Evolutionary conservation across 1,139 yeast genomes (phyloP), one percentile per base, ranked within the genome.

Genomic region (Yamadazyma epiphylla): DNA sequence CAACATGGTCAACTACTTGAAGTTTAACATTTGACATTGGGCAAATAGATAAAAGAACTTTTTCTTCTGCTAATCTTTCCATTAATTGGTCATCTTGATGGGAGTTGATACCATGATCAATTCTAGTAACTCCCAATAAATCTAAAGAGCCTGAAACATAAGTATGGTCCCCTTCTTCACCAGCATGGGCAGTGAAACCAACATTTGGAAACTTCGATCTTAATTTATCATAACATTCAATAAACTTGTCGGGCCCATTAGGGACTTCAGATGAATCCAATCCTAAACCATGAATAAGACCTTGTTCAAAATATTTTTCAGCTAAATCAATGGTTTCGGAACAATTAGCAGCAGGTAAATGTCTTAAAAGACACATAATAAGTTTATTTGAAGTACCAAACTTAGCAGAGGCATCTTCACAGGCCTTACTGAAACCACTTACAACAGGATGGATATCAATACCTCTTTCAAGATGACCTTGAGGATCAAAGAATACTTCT

Each of bases 401-500:
- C 42, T 77, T 74, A 5, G 45, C 40, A 35, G 68, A 63, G 12
- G 91, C 89, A 37, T 70, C 70, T 23, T 55, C 60, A 49, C 83
- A 70, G 4, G 89, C 94, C 45, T 70, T 67, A 39, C 72, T 56
- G 45, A 84, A 74, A 2, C 94, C 94, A 19, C 55, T 51, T 13
- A 82, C 74, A 13, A 84, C 84, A 3, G 66, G 58, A 13, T 77
- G 80, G 28, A 82, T 58, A 13, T 65, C 46, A 27, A 84, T 62
- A 6, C 79, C 82, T 46, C 94, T 66, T 38, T 77, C 80, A 19
- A 81, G 67, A 49, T 84, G 94, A 15, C 87, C 87, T 57, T 84
- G 94, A 15, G 94, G 94, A 49, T 84, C 94, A 45, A 81, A 84
- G 52, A 83, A 84, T 1, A 80, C 77, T 55, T 84, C 94, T 2